A percentile compares a stretch with the other conserved stretches of the same genome.
Conservation (phyloP, 129 eudicot species). For the Flaveria bidentis region DNA sequence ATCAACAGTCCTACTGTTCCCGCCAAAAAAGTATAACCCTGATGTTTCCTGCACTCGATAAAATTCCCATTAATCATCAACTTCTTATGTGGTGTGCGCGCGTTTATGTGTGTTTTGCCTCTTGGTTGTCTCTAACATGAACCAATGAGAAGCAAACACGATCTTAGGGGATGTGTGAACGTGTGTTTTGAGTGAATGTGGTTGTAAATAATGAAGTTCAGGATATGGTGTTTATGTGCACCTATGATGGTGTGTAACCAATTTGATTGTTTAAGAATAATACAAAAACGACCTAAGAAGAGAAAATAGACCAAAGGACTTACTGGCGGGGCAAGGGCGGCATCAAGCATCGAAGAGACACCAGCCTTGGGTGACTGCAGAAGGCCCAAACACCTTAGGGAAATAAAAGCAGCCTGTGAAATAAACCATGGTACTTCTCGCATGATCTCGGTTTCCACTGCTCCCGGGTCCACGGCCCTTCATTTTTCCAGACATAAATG, state of each 20-base stretch:
- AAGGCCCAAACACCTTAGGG: constrained; percentile 55
- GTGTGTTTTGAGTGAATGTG: background rate
- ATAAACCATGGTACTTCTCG: constrained; percentile 67
- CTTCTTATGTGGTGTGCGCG: background rate
- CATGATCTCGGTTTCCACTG: constrained; percentile 81
- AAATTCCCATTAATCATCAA: background rate
- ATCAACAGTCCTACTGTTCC: constrained; percentile 61
- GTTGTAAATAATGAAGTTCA: too few species aligned
- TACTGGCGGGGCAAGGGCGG: constrained; percentile 72
- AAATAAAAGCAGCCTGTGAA: constrained; percentile 46
- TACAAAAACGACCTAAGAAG: background rate
- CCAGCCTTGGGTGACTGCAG: constrained; percentile 62
- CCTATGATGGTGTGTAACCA: background rate
- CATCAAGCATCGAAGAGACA: constrained; percentile 52
- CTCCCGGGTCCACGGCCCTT: constrained; percentile 91
- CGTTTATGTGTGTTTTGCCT: background rate
- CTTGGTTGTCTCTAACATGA: background rate
- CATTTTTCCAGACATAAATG: constrained; percentile 11
- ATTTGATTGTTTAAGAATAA: background rate
- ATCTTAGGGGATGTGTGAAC: background rate
- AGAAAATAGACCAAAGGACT: constrained; percentile 27
- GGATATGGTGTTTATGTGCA: background rate
- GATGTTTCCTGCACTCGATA: constrained; percentile 65
- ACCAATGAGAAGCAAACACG: background rate
- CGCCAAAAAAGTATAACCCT: constrained; percentile 84